A percentile compares a stretch with the other conserved stretches of the same genome.
phyloP scores from a whole-genome alignment of 1,284 basidiomycete species.

The Taiwanofungus camphoratus region DNA sequence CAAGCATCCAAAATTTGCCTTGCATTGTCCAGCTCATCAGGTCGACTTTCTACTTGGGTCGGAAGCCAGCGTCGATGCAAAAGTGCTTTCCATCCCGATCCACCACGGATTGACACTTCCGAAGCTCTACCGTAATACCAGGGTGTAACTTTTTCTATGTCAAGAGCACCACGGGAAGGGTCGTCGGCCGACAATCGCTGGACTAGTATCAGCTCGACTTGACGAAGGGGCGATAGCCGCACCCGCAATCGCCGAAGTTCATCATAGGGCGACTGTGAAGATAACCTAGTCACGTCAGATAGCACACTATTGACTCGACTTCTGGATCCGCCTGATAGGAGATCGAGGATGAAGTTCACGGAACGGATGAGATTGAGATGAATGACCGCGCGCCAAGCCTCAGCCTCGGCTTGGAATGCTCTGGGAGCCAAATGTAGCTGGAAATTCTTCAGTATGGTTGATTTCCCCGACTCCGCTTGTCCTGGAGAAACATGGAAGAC shows the following conservation, averaged over 20 bases:
- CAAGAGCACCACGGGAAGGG: constrained; percentile 7
- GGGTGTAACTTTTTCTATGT: constrained; percentile 12
- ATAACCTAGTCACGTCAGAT: background rate
- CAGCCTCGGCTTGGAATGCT: constrained; percentile 48
- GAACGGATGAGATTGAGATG: constrained; percentile 57
- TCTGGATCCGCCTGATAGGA: constrained; percentile 24
- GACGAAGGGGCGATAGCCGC: constrained; percentile 45
- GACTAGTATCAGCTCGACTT: constrained; percentile 45
- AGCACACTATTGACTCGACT: background rate
- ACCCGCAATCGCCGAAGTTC: constrained; percentile 40
- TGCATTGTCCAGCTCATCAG: constrained; percentile 35
- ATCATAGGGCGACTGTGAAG: background rate
- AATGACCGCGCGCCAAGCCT: constrained; percentile 54
- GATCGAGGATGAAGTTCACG: constrained; percentile 49
- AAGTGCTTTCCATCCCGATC: constrained; percentile 40
- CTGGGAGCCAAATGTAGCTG: constrained; percentile 53
- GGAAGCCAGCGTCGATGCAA: constrained; percentile 11
- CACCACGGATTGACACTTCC: constrained; percentile 43
- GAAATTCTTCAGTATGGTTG: constrained; percentile 59
- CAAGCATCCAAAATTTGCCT: constrained; percentile 47
- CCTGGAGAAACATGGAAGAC: too few relatives aligned
- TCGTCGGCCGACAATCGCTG: constrained; percentile 21
- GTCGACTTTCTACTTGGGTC: constrained; percentile 3
- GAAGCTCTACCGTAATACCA: constrained; percentile 37
- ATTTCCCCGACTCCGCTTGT: constrained; percentile 61